phyloP scores from a whole-genome alignment of 495 filamentous ascomycete species.

The Penicillium arizonense region DNA sequence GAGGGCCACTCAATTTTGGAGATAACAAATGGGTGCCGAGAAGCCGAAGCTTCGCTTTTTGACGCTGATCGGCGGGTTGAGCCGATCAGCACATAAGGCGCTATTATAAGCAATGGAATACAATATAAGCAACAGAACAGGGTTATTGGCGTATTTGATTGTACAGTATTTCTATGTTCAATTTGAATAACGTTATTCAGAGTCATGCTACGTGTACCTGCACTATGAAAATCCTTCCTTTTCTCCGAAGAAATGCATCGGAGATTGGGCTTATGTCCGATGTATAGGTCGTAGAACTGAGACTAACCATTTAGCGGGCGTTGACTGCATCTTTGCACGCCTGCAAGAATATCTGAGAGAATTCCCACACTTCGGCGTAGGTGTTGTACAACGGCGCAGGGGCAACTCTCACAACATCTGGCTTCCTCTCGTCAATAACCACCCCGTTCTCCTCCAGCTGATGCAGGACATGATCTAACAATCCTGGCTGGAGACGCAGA shows the following conservation, averaged over 20 bases:
- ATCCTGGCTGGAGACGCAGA: slow-evolving; percentile 60
- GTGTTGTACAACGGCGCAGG: slow-evolving; percentile 89
- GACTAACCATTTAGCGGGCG: not conserved
- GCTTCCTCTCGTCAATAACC: slow-evolving; percentile 84
- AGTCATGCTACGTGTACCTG: too few relatives aligned
- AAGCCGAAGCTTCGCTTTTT: slow-evolving; percentile 10
- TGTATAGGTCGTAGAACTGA: too few relatives aligned
- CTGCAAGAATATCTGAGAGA: slow-evolving; percentile 55
- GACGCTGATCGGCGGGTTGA: slow-evolving; percentile 4
- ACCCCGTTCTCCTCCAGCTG: slow-evolving; percentile 66
- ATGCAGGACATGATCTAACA: slow-evolving; percentile 69
- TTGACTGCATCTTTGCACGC: slow-evolving; percentile 37
- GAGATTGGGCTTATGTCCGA: too few relatives aligned
- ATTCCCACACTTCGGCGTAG: slow-evolving; percentile 75
- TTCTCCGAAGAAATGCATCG: too few relatives aligned
- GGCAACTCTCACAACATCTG: slow-evolving; percentile 89
- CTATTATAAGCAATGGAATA: too few relatives aligned
- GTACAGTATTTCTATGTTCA: too few relatives aligned
- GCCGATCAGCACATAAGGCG: too few relatives aligned
- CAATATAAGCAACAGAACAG: too few relatives aligned
- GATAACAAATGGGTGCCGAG: slow-evolving; percentile 18
- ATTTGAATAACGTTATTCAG: too few relatives aligned
- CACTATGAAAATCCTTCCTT: too few relatives aligned
- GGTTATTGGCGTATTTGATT: too few relatives aligned
- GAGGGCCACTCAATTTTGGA: slow-evolving; percentile 10